A percentile compares a stretch with the other conserved stretches of the same genome.
Conservation (phyloP, 306 rosid species). For the Cucurbita ficifolia region DNA sequence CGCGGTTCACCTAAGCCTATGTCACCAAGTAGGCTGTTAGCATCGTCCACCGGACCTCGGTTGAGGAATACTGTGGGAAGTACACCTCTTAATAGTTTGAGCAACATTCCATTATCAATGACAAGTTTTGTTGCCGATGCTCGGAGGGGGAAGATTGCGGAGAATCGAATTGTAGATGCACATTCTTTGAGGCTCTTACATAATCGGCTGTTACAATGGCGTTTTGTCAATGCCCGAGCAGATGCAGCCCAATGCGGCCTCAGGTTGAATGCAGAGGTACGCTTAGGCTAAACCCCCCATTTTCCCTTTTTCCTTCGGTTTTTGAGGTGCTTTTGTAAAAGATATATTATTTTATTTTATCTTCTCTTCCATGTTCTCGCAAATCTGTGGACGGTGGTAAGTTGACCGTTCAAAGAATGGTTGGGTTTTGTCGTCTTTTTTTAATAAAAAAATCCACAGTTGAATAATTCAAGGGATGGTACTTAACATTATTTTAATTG, state of each 20-base stretch:
- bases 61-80: conserved; percentile 30
- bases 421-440: not conserved
- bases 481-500: conserved; percentile 7
- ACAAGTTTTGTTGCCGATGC: conserved; percentile 56
- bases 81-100: conserved; percentile 22
- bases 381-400: not conserved
- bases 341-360: not conserved
- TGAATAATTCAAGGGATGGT: not conserved
- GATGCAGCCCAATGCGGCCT: conserved; percentile 47
- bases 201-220: conserved; percentile 79
- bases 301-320: not conserved
- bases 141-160: conserved; percentile 63
- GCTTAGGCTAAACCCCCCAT: not conserved
- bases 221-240: conserved; percentile 69
- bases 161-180: conserved; percentile 41
- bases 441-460: not conserved
- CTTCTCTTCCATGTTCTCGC: not conserved
- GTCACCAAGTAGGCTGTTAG: conserved; percentile 45
- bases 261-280: conserved; percentile 80
- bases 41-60: conserved; percentile 20
- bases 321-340: not conserved
- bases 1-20: conserved; percentile 42
- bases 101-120: conserved; percentile 41
- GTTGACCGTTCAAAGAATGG: conserved; percentile 1
- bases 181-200: conserved; percentile 62